Base-by-base conservation (phyloP, 345 rosid genomes). In the Kandelia obovata region DNA sequence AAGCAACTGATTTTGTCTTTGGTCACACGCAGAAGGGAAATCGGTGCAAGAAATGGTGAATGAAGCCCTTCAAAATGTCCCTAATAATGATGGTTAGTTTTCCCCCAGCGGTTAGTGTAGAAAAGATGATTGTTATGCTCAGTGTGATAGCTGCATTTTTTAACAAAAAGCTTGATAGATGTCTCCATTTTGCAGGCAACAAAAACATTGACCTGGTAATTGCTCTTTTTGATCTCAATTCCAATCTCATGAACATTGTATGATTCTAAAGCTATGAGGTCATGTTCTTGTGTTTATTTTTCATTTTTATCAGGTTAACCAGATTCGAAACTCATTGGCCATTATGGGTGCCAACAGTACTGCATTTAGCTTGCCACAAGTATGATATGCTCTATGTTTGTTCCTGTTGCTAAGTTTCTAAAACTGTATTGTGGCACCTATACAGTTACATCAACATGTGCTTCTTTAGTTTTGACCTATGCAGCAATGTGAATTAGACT, bases 311-410 rank as follows among this genome's bases (percentile, higher is more conserved):
- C 86, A 94, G 98, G 88, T 95, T 77, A 95, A 95, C 78, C 97
- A 86, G 75, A 95, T 95, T 68, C 88, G 99, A 66, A 92, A 95
- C 64, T 95, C 99, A 32, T 72, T 95, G 79, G 93, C 97, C 71
- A 71, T 89, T 57, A 95, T 95, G 98, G 99, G 99, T 73, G 92
- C 87, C 67, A 92, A 95, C 78, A 95, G 97, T 86, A 95, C 98
- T 2, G 99, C 97, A 53, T 95, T 95, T 80, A 95, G 99, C 82
- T 82, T 95, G 77, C 99, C 99, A 57, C 99, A 95, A 73, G 99
- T 92, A 87, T 71, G 86, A 28, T 71, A 70, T 39, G 64, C 63
- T 47, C 23, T 60, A 6, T 67, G 1, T 72, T 71, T 73, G 57
- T 58, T 57, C 47, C 57, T 3, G 56, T 47, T 0, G 20, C 37